Evolutionary conservation across 2,329 filamentous ascomycete genomes (phyloP).

Genomic region (Cercospora zeina): DNA sequence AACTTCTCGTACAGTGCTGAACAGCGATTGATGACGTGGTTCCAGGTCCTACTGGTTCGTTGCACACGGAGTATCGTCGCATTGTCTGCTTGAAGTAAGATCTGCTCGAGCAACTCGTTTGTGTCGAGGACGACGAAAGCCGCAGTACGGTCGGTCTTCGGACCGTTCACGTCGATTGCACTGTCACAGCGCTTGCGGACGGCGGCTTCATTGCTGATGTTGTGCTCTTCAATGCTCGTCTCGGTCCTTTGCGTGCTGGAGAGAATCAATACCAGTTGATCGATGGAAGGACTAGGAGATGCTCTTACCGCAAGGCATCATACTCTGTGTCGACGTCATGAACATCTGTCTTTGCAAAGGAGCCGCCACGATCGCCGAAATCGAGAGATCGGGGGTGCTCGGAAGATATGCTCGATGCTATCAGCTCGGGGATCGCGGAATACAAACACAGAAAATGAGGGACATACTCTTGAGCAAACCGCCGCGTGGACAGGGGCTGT

Average conservation of each 20-base stretch:
- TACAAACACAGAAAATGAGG: background rate
- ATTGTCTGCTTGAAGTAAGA: slow-evolving; percentile 10
- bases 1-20: slow-evolving; percentile 13
- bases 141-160: background rate
- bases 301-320: background rate
- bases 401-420: background rate
- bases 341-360: background rate
- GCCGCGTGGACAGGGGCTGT: background rate
- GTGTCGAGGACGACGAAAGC: slow-evolving; percentile 16
- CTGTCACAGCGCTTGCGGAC: background rate
- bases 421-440: background rate
- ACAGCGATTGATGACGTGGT: slow-evolving; percentile 20
- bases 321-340: background rate
- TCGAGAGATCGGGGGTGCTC: background rate
- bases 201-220: background rate
- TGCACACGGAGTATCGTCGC: slow-evolving; percentile 12
- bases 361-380: background rate
- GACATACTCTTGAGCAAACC: background rate
- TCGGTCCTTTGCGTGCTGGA: background rate
- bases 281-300: background rate
- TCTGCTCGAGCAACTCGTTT: slow-evolving; percentile 23
- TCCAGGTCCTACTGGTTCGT: slow-evolving; percentile 19
- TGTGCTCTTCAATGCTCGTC: background rate
- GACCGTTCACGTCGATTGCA: background rate
- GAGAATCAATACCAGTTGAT: background rate